Evolutionary conservation across 2,329 filamentous ascomycete genomes (phyloP).

Genomic region (Penicillium expansum): DNA sequence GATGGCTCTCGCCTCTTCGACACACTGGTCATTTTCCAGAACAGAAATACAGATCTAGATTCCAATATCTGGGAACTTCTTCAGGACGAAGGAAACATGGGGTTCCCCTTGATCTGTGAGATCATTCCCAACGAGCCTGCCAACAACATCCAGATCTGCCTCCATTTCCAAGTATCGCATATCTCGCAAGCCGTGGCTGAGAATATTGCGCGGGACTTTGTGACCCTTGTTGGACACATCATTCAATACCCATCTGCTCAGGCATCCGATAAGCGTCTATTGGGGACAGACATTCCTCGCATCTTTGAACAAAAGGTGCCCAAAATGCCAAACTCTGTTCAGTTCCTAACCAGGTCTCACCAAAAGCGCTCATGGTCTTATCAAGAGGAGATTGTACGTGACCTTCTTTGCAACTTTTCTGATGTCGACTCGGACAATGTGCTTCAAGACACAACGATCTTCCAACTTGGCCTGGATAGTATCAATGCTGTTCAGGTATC

Average conservation of each 20-base stretch:
- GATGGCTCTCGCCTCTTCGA: slow-evolving; percentile 67
- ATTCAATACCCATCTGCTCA: slow-evolving; percentile 32
- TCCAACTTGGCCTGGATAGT: slow-evolving; percentile 85
- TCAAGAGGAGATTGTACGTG: slow-evolving; percentile 54
- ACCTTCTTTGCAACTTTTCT: slow-evolving; percentile 60
- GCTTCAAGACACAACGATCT: slow-evolving; percentile 66
- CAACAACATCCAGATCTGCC: slow-evolving; percentile 56
- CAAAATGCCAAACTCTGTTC: background rate
- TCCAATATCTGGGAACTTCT: slow-evolving; percentile 51
- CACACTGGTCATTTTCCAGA: slow-evolving; percentile 75
- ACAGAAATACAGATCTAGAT: slow-evolving; percentile 49
- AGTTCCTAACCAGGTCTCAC: slow-evolving; percentile 5
- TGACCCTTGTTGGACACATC: slow-evolving; percentile 34
- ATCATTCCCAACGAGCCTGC: slow-evolving; percentile 56
- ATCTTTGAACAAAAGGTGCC: slow-evolving; percentile 26
- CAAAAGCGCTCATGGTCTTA: slow-evolving; percentile 46
- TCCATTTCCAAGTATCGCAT: slow-evolving; percentile 58
- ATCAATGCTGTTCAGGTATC: slow-evolving; percentile 82
- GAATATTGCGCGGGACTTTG: slow-evolving; percentile 31
- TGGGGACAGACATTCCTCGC: slow-evolving; percentile 23
- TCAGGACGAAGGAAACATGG: slow-evolving; percentile 55
- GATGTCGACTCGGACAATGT: slow-evolving; percentile 53
- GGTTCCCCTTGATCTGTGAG: slow-evolving; percentile 74
- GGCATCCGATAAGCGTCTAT: slow-evolving; percentile 26
- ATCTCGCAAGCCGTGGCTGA: slow-evolving; percentile 23